Conservation (phyloP, 192 early-diverging fungal genomes). For the Backusella tarrabulga region DNA sequence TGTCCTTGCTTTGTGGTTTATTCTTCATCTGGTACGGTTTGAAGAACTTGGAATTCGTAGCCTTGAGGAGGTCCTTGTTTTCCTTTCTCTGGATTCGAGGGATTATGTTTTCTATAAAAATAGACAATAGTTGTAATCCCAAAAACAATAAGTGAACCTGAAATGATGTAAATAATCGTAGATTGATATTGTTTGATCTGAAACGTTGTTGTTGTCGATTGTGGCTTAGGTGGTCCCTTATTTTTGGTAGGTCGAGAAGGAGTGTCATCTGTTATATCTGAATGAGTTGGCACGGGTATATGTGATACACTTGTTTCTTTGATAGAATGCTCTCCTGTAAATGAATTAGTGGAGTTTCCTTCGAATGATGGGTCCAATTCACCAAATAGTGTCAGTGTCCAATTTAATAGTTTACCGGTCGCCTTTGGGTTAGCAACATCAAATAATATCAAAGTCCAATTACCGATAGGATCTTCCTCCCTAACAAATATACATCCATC, state of each 20-base stretch:
- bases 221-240: background rate
- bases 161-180: conserved; percentile 13
- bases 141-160: conserved; percentile 17
- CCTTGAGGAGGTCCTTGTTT: conserved; percentile 7
- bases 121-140: conserved; percentile 9
- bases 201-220: background rate
- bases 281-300: background rate
- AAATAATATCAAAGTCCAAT: conserved; percentile 72
- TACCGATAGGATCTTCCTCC: conserved; percentile 78
- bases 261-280: background rate
- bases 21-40: background rate
- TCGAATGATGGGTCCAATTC: conserved; percentile 23
- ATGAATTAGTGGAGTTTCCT: background rate
- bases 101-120: background rate
- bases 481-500: background rate
- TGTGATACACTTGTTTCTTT: background rate
- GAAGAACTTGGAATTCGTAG: conserved; percentile 22
- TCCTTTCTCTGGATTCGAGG: background rate
- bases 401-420: conserved; percentile 56
- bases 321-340: background rate
- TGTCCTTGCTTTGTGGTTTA: background rate
- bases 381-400: conserved; percentile 59
- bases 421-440: conserved; percentile 51
- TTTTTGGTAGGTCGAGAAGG: conserved; percentile 14
- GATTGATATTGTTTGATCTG: background rate